Conservation (phyloP, 1,139 yeast species). For the Magnusiomyces suaveolens region DNA sequence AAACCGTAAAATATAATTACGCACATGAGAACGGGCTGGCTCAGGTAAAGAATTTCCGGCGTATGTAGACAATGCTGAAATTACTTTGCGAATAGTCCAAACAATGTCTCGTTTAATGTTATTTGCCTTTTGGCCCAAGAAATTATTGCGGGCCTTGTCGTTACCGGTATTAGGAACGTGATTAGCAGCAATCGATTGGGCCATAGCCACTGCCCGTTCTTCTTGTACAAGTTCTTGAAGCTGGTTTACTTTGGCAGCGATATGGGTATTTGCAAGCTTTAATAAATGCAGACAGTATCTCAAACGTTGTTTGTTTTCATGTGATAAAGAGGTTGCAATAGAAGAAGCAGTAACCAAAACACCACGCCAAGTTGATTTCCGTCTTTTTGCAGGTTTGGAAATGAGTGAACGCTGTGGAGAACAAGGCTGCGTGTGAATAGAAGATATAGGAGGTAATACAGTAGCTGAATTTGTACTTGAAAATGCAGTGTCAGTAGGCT, state of each 20-base stretch:
- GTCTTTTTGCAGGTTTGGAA: not conserved
- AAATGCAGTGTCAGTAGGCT: too few relatives aligned
- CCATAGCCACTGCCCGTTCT: constrained; percentile 29
- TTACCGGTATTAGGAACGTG: constrained; percentile 20
- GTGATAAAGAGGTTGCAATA: constrained; percentile 38
- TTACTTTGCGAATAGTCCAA: constrained; percentile 79
- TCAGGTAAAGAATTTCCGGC: constrained; percentile 66
- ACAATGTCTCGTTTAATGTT: constrained; percentile 70
- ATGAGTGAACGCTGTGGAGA: too few relatives aligned
- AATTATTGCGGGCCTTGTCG: constrained; percentile 4
- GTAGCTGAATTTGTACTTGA: too few relatives aligned
- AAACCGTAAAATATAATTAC: constrained; percentile 64
- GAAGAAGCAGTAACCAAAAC: constrained; percentile 37
- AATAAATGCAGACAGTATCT: constrained; percentile 66
- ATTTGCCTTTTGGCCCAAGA: constrained; percentile 28
- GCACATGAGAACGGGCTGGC: constrained; percentile 76
- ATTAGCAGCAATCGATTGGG: constrained; percentile 24
- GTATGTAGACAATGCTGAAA: constrained; percentile 74
- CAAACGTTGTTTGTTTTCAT: constrained; percentile 60
- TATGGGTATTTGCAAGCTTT: constrained; percentile 65
- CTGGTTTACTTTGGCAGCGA: constrained; percentile 52
- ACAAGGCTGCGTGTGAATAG: too few relatives aligned
- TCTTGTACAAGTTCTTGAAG: constrained; percentile 47
- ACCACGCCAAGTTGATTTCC: constrained; percentile 27
- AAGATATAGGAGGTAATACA: not conserved